These are phyloP conservation scores for Brassica balearica DNA, from an alignment of 441 rosid genomes.

Conservation along the genomic window DNA sequence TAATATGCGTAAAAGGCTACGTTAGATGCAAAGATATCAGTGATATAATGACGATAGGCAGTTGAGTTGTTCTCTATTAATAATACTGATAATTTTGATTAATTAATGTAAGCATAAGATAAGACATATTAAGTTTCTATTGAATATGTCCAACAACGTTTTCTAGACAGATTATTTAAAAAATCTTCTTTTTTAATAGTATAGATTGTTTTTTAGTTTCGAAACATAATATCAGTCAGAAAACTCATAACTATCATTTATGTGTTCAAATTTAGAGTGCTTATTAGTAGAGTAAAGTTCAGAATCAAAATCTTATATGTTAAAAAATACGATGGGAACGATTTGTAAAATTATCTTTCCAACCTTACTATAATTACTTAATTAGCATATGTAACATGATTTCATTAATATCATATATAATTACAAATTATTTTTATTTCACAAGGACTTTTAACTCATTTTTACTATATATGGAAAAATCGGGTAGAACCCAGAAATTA, in stretches of 20 bases:
- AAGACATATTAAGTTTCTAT: not conserved
- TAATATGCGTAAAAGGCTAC: not conserved
- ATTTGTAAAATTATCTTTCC: not conserved
- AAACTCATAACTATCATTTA: not conserved
- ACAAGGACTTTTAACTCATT: not conserved
- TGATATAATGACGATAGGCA: too few species aligned
- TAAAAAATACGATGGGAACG: not conserved
- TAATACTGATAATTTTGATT: too few species aligned
- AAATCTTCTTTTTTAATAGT: too few species aligned
- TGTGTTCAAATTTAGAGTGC: not conserved
- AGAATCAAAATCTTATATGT: not conserved
- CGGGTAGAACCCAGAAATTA: not conserved
- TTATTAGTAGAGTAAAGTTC: not conserved
- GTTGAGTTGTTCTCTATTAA: too few species aligned
- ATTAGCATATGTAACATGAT: not conserved
- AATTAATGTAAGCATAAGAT: too few species aligned
- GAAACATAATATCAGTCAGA: not conserved
- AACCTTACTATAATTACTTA: not conserved
- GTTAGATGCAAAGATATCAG: not conserved
- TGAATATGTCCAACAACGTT: not conserved
- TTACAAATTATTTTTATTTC: not conserved
- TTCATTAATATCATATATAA: not conserved
- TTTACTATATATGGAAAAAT: not conserved
- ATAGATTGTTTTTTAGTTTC: not conserved
- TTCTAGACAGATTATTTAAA: too few species aligned